phyloP scores from a whole-genome alignment of 1,284 basidiomycete genomes.

The Apiotrichum mycotoxinovorans region DNA sequence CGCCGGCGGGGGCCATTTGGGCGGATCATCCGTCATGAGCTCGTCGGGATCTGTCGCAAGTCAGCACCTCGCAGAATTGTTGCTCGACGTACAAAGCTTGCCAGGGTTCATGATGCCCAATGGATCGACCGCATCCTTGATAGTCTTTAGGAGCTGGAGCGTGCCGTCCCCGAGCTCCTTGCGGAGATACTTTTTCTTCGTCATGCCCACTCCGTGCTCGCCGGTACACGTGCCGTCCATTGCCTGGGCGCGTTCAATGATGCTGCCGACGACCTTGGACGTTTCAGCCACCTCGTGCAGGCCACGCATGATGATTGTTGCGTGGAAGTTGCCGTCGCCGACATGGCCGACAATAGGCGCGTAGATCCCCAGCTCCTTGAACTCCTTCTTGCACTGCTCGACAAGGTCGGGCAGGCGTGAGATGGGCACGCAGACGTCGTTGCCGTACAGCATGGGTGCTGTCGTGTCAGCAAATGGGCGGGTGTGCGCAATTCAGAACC shows the following conservation, averaged over 20 bases:
- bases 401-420: constrained; percentile 71
- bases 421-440: constrained; percentile 80
- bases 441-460: constrained; percentile 63
- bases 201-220: constrained; percentile 74
- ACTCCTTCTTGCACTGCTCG: constrained; percentile 67
- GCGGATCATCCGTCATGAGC: constrained; percentile 9
- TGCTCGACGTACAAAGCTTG: constrained; percentile 52
- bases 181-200: constrained; percentile 61
- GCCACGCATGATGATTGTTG: constrained; percentile 25
- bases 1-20: constrained; percentile 7
- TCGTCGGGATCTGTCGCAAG: constrained; percentile 19
- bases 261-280: constrained; percentile 4
- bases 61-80: neutral
- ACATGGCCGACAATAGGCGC: constrained; percentile 64
- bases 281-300: constrained; percentile 9
- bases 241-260: constrained; percentile 21
- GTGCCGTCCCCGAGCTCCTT: constrained; percentile 72
- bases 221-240: constrained; percentile 56
- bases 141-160: constrained; percentile 67
- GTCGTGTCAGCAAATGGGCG: constrained; percentile 51
- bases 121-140: constrained; percentile 70
- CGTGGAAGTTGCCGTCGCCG: constrained; percentile 64
- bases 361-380: constrained; percentile 59
- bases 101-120: constrained; percentile 73
- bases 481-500: neutral